Evolutionary conservation across 495 filamentous ascomycete genomes (phyloP), one percentile per base, ranked within the genome.

Genomic region (Penicillium canescens): DNA sequence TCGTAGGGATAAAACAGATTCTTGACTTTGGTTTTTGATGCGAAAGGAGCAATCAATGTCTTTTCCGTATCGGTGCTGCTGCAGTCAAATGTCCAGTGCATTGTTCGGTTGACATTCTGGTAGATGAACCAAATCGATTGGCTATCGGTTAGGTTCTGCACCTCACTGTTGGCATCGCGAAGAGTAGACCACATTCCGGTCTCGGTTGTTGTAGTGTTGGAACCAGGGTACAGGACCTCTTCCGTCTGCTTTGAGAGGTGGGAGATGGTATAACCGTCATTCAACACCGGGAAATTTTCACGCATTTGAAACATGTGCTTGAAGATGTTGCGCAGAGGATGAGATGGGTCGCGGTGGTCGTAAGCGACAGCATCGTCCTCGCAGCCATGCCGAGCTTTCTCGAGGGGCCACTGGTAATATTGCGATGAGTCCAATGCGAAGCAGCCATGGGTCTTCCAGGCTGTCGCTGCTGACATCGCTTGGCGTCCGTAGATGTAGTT

Each of bases 401-500:
- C 75, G 24, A 88, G 61, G 0, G 84, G 85, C 73, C 81, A 85
- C 10, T 85, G 57, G 42, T 72, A 72, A 62, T 87, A 88, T 49
- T 86, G 79, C 3, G 69, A 70, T n/a, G 75, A 76, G 8, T 78
- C 69, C 26, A 87, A 66, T 3, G 63, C 59, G 68, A 86, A 89
- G 63, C 87, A 90, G 2, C 86, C 87, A 55, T 90, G 86, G 2
- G 79, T 73, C 54, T 78, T 78, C 87, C 87, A 90, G 0, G 87
- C 87, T 3, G 78, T 81, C 3, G 81, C 72, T 20, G 86, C 77
- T 8, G 80, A 79, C 77, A 90, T 87, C 0, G 87, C 63, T 55
- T 83, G 80, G 46, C 87, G 79, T 8, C 87, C 87, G 59, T 83
- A 89, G 47, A 90, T 77, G 68, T 90, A 90, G 61, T 89, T 88